These are phyloP conservation scores for Talaromyces pinophilus DNA, from an alignment of 2,329 filamentous ascomycete genomes.

Conservation along the genomic window DNA sequence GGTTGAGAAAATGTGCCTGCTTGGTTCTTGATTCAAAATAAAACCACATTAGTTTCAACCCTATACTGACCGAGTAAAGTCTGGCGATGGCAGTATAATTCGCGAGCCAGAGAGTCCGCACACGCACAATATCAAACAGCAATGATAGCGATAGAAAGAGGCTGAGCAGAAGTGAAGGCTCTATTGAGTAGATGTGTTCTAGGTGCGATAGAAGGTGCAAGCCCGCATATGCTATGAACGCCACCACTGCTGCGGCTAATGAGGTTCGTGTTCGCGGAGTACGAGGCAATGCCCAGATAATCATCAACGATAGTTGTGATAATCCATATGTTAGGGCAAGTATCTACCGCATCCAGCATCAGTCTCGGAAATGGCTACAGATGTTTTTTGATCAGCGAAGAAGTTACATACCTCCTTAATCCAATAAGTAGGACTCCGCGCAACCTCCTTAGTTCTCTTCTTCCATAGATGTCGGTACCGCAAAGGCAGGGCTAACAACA, in stretches of 20 bases:
- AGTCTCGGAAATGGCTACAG: neutral
- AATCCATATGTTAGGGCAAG: constrained; percentile 5
- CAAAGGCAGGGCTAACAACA: constrained; percentile 1
- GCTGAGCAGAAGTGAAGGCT: constrained; percentile 12
- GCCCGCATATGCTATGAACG: neutral
- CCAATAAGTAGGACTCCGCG: constrained; percentile 4
- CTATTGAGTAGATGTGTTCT: constrained; percentile 16
- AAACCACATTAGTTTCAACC: constrained; percentile 16
- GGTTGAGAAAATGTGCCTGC: constrained; percentile 9
- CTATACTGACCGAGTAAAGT: constrained; percentile 1
- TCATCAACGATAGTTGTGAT: neutral
- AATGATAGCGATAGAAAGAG: constrained; percentile 17
- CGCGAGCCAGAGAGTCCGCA: constrained; percentile 15
- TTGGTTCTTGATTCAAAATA: constrained; percentile 17
- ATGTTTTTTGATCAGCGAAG: neutral
- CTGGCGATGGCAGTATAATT: constrained; percentile 12
- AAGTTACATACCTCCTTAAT: constrained; percentile 1
- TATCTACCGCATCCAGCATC: too few species aligned
- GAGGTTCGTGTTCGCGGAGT: constrained; percentile 6
- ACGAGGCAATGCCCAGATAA: constrained; percentile 11
- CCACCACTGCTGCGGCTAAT: constrained; percentile 11
- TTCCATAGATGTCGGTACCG: constrained; percentile 1
- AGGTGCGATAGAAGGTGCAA: constrained; percentile 17
- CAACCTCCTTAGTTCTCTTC: constrained; percentile 12
- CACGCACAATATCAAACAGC: constrained; percentile 13